These are phyloP conservation scores for Dacryopinax primogenitus DNA, from an alignment of 768 basidiomycete species.

Conservation along the genomic window DNA sequence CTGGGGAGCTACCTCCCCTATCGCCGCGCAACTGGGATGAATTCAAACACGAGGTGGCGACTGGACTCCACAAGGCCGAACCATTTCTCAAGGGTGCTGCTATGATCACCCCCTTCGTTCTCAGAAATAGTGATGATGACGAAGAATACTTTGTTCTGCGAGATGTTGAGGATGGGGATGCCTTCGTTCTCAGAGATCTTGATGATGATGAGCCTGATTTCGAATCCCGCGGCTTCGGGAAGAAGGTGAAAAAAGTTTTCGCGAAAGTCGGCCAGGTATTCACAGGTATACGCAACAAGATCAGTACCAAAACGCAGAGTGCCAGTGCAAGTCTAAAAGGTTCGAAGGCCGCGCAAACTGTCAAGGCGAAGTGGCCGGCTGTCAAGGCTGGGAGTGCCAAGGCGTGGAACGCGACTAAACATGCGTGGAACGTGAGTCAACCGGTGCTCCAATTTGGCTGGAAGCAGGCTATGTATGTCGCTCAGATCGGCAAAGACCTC, in stretches of 20 bases:
- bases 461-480: too few relatives aligned
- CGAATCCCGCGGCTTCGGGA: not conserved
- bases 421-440: too few relatives aligned
- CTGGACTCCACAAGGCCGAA: not conserved
- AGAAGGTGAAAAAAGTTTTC: not conserved
- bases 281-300: not conserved
- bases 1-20: not conserved
- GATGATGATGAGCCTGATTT: not conserved
- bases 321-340: too few relatives aligned
- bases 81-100: not conserved
- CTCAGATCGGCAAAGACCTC: too few relatives aligned
- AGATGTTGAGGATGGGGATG: too few relatives aligned
- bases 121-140: too few relatives aligned
- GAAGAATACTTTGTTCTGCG: too few relatives aligned
- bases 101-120: not conserved
- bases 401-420: too few relatives aligned
- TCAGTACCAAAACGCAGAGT: not conserved
- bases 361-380: too few relatives aligned
- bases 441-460: too few relatives aligned
- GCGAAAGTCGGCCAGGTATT: not conserved
- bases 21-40: not conserved
- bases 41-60: not conserved
- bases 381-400: too few relatives aligned
- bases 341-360: too few relatives aligned
- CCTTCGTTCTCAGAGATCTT: not conserved